phyloP scores from a whole-genome alignment of 192 early-diverging fungal species.

The Dispira parvispora region DNA sequence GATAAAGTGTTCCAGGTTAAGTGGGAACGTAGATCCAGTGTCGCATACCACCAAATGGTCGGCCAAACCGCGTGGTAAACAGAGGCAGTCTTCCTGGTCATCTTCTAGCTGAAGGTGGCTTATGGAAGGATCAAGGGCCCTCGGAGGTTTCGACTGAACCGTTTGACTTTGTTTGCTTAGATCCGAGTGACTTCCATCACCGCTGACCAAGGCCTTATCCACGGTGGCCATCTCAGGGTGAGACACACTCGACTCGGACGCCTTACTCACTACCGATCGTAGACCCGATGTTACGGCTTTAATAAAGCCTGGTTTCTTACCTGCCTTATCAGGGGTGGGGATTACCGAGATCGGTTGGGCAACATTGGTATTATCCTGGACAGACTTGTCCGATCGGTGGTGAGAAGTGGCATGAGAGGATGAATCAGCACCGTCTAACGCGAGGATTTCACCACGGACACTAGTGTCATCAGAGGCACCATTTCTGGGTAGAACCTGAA shows the following conservation, averaged over 20 bases:
- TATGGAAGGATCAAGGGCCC: no score
- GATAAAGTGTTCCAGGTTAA: conserved; percentile 48
- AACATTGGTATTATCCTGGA: background rate
- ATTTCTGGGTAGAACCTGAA: background rate
- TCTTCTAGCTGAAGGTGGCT: no score
- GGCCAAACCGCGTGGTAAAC: conserved; percentile 20
- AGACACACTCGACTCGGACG: no score
- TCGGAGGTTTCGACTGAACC: background rate
- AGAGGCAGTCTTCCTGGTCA: no score
- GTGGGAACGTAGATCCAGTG: conserved; percentile 36
- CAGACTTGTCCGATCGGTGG: background rate
- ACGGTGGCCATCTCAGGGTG: no score
- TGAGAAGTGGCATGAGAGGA: background rate
- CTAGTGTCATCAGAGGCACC: background rate
- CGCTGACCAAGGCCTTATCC: background rate
- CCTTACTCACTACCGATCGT: no score
- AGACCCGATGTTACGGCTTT: no score
- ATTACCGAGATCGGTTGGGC: background rate
- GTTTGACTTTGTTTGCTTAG: background rate
- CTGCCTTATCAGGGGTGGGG: no score
- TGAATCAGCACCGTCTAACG: background rate
- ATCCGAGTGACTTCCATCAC: background rate
- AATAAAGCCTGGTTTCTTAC: no score
- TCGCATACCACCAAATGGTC: conserved; percentile 46
- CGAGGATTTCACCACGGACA: background rate